Base-by-base conservation (phyloP, 257 asterid genomes). In the Solanum appendiculatum region DNA sequence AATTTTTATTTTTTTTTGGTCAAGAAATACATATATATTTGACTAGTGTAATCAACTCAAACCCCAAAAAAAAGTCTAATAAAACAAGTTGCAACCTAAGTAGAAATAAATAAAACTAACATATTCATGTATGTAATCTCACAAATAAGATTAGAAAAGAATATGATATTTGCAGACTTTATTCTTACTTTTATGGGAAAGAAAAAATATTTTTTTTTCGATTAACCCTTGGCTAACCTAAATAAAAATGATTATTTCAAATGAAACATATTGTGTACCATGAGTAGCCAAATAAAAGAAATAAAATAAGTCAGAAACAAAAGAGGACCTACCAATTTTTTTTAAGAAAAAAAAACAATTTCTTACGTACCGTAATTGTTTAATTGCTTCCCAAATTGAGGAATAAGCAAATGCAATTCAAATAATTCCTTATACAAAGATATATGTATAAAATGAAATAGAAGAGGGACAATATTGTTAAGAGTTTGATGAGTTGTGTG, bases 371-470 rank as follows among this genome's bases (percentile, higher is more conserved):
- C 85, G 66, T 81, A 68, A 81, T 81, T 48, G 16, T 48, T 18
- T 48, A 23, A 20, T 48, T 4, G 51, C 85, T 81, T 81, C 40
- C 85, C 68, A 29, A 80, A 46, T 80, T 80, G 68, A 48, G 40
- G 39, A 78, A n/a, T n/a, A n/a, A 44, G 36, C 64, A 78, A 78
- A 78, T 44, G 23, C 39, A 77, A 77, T 77, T 77, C 37, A 77
- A 77, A 39, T 75, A 75, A 42, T 77, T 77, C 63, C 83, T 77
- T 77, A 7, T 23, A 40, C 58, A 39, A 75, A n/a, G 63, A 25
- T 42, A 15, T 27, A 44, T 27, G 9, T 46, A 80, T 46, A 80
- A 39, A 42, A 42, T 46, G 58, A 77, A 42, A 75, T 75, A 75
- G 56, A 75, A 25, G 56, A 25, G 14, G 4, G n/a, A 77, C 83